Conservation (phyloP, 441 rosid species). For the Pelargonium citronellum region DNA sequence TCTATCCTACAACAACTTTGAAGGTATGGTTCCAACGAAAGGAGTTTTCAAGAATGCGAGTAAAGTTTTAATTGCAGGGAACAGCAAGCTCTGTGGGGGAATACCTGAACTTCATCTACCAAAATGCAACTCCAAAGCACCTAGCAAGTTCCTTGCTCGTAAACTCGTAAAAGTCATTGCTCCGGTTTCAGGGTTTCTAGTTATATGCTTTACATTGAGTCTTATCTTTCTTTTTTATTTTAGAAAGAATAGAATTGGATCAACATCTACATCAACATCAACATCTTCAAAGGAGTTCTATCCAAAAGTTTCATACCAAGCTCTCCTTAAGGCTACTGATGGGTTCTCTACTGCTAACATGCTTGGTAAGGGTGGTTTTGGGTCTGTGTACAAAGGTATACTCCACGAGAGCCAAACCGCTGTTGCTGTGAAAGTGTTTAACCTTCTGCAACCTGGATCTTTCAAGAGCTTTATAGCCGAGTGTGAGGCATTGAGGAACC, state of each 20-base stretch:
- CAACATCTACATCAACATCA: not conserved
- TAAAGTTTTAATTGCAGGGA: constrained; percentile 12
- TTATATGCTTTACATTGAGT: not conserved
- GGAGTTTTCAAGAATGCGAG: constrained; percentile 29
- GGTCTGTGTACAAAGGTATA: constrained; percentile 17
- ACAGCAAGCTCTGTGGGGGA: constrained; percentile 30
- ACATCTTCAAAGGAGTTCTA: not conserved
- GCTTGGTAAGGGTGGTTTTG: constrained; percentile 13
- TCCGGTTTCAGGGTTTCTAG: not conserved
- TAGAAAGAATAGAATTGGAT: not conserved
- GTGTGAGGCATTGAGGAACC: constrained; percentile 11
- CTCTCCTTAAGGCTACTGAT: constrained; percentile 7
- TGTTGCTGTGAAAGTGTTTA: constrained; percentile 17
- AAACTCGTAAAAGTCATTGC: not conserved
- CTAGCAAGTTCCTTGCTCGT: not conserved
- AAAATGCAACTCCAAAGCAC: constrained; percentile 13
- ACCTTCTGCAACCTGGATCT: constrained; percentile 12
- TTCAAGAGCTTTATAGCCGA: constrained; percentile 18
- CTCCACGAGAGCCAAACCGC: not conserved
- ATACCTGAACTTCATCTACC: constrained; percentile 20
- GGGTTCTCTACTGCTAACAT: constrained; percentile 8
- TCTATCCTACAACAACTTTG: constrained; percentile 26
- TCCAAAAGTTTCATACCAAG: constrained; percentile 1
- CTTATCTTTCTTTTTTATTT: not conserved
- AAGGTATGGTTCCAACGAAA: constrained; percentile 21